Percentiles rank a stretch among this genome's conserved stretches.
Evolutionary conservation across 2,329 filamentous ascomycete genomes (phyloP).

Genomic region (Trichoderma brevicompactum): DNA sequence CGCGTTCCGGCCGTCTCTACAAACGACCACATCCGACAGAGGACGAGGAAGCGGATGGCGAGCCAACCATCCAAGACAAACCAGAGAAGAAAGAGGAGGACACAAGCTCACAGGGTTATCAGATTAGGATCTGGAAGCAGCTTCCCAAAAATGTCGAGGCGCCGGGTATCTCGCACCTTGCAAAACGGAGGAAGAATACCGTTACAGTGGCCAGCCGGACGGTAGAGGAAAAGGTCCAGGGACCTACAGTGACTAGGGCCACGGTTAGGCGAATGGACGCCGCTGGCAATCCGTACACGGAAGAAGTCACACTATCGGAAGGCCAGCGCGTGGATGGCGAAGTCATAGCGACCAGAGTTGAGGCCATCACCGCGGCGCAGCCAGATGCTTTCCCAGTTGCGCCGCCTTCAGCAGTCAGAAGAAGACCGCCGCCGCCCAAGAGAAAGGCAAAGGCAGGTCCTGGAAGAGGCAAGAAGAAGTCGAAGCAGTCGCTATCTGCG

Average conservation of each 20-base stretch:
- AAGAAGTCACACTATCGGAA: slow-evolving; percentile 80
- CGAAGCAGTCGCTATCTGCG: slow-evolving; percentile 57
- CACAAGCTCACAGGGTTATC: slow-evolving; percentile 56
- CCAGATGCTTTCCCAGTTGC: slow-evolving; percentile 55
- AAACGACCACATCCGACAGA: slow-evolving; percentile 69
- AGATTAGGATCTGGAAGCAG: slow-evolving; percentile 65
- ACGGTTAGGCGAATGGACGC: slow-evolving; percentile 80
- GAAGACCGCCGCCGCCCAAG: slow-evolving; percentile 75
- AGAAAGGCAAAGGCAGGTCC: slow-evolving; percentile 77
- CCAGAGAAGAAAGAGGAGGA: slow-evolving; percentile 68
- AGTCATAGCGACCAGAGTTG: slow-evolving; percentile 66
- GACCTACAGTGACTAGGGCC: slow-evolving; percentile 71
- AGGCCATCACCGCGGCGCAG: slow-evolving; percentile 60
- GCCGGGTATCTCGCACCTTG: slow-evolving; percentile 57
- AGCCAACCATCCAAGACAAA: slow-evolving; percentile 54
- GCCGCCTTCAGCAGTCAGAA: slow-evolving; percentile 50
- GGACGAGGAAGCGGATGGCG: slow-evolving; percentile 61
- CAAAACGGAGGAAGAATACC: slow-evolving; percentile 64
- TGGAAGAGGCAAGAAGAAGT: slow-evolving; percentile 79
- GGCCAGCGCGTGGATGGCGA: slow-evolving; percentile 83
- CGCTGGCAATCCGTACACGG: slow-evolving; percentile 79
- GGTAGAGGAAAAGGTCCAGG: slow-evolving; percentile 49
- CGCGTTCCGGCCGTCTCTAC: slow-evolving; percentile 75
- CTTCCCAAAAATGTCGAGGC: slow-evolving; percentile 62
- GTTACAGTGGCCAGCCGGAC: slow-evolving; percentile 61